Conservation (phyloP, 1,139 yeast genomes). For the Protomyces pachydermus region DNA sequence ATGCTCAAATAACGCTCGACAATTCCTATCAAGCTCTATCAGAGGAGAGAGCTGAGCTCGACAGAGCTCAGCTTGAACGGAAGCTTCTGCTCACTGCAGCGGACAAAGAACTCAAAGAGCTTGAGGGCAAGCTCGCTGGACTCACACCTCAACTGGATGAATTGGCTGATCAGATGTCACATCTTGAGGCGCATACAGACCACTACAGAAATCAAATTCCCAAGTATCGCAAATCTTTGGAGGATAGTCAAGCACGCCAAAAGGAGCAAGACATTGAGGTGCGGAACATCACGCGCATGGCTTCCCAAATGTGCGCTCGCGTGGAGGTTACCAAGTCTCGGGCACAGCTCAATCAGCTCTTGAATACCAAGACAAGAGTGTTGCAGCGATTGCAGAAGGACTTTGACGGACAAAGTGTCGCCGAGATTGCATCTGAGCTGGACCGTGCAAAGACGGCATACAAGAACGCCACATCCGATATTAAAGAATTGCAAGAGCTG, state of each 20-base stretch:
- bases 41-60: slow-evolving; percentile 10
- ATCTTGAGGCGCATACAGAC: slow-evolving; percentile 22
- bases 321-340: slow-evolving; percentile 19
- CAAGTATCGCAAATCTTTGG: background rate
- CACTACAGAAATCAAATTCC: slow-evolving; percentile 6
- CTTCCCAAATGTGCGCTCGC: slow-evolving; percentile 24
- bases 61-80: slow-evolving; percentile 6
- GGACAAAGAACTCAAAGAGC: slow-evolving; percentile 34
- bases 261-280: background rate
- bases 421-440: slow-evolving; percentile 25
- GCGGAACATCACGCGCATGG: background rate
- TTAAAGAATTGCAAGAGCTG: slow-evolving; percentile 24
- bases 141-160: slow-evolving; percentile 33
- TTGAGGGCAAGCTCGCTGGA: slow-evolving; percentile 31
- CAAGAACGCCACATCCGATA: slow-evolving; percentile 26
- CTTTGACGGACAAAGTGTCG: slow-evolving; percentile 28
- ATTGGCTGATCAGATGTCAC: slow-evolving; percentile 20
- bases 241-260: background rate
- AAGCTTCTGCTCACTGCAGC: slow-evolving; percentile 35
- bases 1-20: slow-evolving; percentile 13
- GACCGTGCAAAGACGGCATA: slow-evolving; percentile 21
- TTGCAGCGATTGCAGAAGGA: slow-evolving; percentile 6
- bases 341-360: slow-evolving; percentile 6
- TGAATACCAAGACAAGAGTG: slow-evolving; percentile 20
- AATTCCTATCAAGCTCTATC: slow-evolving; percentile 8